A percentile compares a stretch with the other conserved stretches of the same genome.
phyloP scores from a whole-genome alignment of 306 rosid species.

The Vicia faba region DNA sequence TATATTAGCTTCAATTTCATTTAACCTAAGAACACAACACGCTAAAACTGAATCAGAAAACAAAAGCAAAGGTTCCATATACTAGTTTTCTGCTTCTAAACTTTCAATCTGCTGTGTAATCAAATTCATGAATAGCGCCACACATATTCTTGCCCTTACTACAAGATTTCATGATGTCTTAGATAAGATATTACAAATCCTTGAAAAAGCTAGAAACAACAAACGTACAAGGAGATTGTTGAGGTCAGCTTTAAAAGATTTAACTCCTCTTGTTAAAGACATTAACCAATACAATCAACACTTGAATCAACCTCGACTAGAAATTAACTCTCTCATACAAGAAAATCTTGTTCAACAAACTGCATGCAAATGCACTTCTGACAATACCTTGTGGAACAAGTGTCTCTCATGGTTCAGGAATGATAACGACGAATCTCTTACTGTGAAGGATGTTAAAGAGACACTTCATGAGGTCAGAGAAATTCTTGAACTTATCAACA shows the following conservation, averaged over 20 bases:
- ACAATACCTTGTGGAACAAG: conserved; percentile 4
- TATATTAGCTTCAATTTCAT: too few species aligned
- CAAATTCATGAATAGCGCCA: conserved; percentile 3
- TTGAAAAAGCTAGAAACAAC: background rate
- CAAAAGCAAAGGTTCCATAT: too few species aligned
- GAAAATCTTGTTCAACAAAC: too few species aligned
- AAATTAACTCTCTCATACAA: conserved; percentile 22
- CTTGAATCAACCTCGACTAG: conserved; percentile 34
- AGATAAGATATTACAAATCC: background rate
- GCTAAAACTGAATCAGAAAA: too few species aligned
- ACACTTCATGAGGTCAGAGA: conserved; percentile 26
- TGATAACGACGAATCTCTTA: background rate
- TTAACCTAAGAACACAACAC: too few species aligned
- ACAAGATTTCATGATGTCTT: background rate
- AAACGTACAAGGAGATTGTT: background rate
- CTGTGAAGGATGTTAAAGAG: conserved; percentile 22
- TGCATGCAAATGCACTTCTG: background rate
- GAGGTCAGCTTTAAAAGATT: conserved; percentile 10
- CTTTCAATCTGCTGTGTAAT: background rate
- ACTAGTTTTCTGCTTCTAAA: too few species aligned
- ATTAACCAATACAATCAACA: conserved; percentile 28
- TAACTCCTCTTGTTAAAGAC: conserved; percentile 15
- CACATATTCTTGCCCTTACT: background rate
- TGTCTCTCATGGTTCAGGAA: background rate
- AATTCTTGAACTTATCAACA: conserved; percentile 18